Conservation (phyloP, 2,329 filamentous ascomycete genomes). For the Trichoderma arundinaceum region DNA sequence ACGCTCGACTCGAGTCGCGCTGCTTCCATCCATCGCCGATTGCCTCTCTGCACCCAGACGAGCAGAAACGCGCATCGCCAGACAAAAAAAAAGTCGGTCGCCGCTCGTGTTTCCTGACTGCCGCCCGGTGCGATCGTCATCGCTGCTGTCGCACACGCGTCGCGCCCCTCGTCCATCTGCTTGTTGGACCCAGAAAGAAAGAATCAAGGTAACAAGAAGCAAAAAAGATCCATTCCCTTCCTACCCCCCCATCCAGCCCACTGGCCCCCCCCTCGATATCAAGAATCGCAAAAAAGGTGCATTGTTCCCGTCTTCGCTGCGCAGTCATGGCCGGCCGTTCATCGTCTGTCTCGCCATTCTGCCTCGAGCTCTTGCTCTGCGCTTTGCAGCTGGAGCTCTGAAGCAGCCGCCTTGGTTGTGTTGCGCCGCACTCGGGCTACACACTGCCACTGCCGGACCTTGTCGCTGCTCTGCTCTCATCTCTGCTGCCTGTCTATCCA, state of each 20-base stretch:
- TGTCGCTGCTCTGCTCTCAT: slow-evolving; percentile 7
- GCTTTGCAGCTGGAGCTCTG: slow-evolving; percentile 10
- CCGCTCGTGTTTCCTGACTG: slow-evolving; percentile 31
- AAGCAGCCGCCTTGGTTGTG: slow-evolving; percentile 29
- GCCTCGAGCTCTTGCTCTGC: slow-evolving; percentile 9
- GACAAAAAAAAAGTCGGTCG: slow-evolving; percentile 28
- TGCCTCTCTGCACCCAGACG: slow-evolving; percentile 25
- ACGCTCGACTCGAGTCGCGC: slow-evolving; percentile 29
- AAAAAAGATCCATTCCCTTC: slow-evolving; percentile 15
- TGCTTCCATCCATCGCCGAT: slow-evolving; percentile 28
- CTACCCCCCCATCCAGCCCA: slow-evolving; percentile 2
- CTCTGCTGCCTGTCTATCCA: slow-evolving; percentile 22
- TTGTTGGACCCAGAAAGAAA: slow-evolving; percentile 7
- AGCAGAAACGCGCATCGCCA: slow-evolving; percentile 31
- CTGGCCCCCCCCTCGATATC: slow-evolving; percentile 2
- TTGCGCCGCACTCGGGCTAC: slow-evolving; percentile 30
- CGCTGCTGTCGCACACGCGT: slow-evolving; percentile 31
- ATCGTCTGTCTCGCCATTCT: slow-evolving; percentile 2
- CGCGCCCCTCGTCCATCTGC: slow-evolving; percentile 27
- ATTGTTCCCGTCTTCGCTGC: slow-evolving; percentile 5
- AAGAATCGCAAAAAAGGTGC: slow-evolving; percentile 13
- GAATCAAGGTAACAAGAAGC: slow-evolving; percentile 28
- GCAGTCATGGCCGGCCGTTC: slow-evolving; percentile 18
- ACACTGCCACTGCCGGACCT: slow-evolving; percentile 1
- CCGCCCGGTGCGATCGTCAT: slow-evolving; percentile 26